Conservation (phyloP, 805 yeast genomes). For the Hanseniaspora guilliermondii region DNA sequence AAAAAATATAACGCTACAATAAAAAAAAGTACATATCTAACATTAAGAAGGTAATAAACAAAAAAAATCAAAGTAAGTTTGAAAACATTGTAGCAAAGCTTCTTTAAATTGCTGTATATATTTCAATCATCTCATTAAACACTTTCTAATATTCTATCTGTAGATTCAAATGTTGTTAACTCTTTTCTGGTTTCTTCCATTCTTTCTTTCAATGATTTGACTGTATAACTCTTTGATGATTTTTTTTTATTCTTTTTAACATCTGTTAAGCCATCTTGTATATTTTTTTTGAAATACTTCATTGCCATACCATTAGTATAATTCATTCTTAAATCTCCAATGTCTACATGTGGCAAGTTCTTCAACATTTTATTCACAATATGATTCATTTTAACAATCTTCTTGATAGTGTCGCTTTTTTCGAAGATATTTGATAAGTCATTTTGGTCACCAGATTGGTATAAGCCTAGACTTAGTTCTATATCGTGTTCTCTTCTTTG, state of each 20-base stretch:
- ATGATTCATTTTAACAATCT: too few species aligned
- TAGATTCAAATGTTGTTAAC: neutral
- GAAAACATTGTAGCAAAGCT: too few species aligned
- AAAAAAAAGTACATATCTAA: too few species aligned
- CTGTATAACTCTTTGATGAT: neutral
- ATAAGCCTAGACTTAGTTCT: too few species aligned
- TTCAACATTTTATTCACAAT: neutral
- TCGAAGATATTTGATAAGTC: too few species aligned
- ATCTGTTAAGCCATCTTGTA: neutral
- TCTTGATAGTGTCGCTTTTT: too few species aligned
- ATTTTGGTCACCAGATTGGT: too few species aligned
- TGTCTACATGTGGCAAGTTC: neutral
- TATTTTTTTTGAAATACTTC: neutral
- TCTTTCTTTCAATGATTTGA: neutral
- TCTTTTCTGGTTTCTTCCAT: neutral
- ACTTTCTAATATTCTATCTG: neutral
- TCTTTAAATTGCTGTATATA: too few species aligned
- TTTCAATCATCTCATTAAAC: neutral
- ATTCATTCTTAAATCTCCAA: neutral
- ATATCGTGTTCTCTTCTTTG: too few species aligned
- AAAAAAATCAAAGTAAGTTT: too few species aligned
- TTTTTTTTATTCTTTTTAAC: neutral
- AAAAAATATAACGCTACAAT: too few species aligned
- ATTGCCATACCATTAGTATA: neutral
- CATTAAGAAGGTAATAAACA: too few species aligned